Base-by-base conservation (phyloP, 495 filamentous ascomycete species). In the Penicillium samsonianum region DNA sequence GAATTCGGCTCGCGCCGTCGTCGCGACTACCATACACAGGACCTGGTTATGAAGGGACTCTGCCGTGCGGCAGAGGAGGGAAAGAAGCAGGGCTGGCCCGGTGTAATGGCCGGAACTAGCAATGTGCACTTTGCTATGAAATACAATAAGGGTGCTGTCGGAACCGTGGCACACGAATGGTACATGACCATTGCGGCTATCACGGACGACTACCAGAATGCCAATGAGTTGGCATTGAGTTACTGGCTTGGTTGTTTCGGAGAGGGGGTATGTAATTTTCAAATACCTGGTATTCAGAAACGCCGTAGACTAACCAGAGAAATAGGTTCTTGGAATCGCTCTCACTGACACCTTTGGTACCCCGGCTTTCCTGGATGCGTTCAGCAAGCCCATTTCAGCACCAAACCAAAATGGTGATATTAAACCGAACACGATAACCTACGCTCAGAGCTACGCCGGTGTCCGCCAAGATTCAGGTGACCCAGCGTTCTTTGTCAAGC, bases 321-420 rank as follows among this genome's bases (percentile, higher is more conserved):
- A 50, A n/a, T 35, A 84, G 78, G 83, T 94, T 10, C 86, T 98
- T 16, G 87, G 89, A 5, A 94, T 98, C 59, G 92, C 95, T 3
- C 73, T 98, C 50, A 98, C 94, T n/a, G 94, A 98, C 76, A 98
- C 94, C 3, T 98, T 97, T 65, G 94, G 94, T 38, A 98, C 94
- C 3, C 89, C 91, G 0, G 84, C 86, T 26, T 98, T 98, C 74
- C 80, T 98, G 11, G 84, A 84, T 47, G 85, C 91, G 0, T 98
- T 98, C 76, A 80, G 81, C 60, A 83, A 88, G 65, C 83, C 84
- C 19, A 69, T 78, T 26, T 33, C 67, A 16, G 64, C 63, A 10
- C 71, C 70, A 4, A 46, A 64, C 5, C 26, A 67, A 0, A 57
- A 55, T 14, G 56, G 31, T 1, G 28, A 54, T 26, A 44, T 33